Evolutionary conservation across 1,284 basidiomycete genomes (phyloP).

Genomic region (Taiwanofungus camphoratus): DNA sequence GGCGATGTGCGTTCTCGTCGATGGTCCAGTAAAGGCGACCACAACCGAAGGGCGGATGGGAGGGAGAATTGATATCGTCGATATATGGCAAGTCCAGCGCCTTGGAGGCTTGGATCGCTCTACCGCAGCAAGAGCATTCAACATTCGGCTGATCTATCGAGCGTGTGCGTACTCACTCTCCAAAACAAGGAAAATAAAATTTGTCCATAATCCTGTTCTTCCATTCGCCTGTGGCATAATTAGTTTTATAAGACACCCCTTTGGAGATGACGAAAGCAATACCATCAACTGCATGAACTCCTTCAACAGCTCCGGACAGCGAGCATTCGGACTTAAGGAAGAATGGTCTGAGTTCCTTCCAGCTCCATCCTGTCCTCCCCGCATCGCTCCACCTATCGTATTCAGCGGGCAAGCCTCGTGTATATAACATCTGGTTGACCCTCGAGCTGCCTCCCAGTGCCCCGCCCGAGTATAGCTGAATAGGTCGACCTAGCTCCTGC

Average conservation of each 20-base stretch:
- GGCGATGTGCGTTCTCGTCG: conserved; percentile 19
- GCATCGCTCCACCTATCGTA: conserved; percentile 32
- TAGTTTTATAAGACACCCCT: background rate
- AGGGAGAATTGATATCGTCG: conserved; percentile 25
- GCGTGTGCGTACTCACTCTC: conserved; percentile 3
- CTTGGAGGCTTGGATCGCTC: conserved; percentile 4
- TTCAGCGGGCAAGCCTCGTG: conserved; percentile 30
- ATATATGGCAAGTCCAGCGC: conserved; percentile 20
- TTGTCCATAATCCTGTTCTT: conserved; percentile 10
- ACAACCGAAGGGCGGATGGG: conserved; percentile 19
- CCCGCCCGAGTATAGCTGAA: conserved; percentile 33
- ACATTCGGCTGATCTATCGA: background rate
- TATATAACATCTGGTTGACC: conserved; percentile 39
- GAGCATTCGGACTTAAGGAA: conserved; percentile 31
- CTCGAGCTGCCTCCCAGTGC: conserved; percentile 37
- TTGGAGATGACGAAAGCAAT: background rate
- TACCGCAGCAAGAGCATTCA: background rate
- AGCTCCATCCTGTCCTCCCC: conserved; percentile 33
- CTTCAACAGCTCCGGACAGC: conserved; percentile 3
- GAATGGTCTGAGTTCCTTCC: conserved; percentile 30
- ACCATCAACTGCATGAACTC: conserved; percentile 17
- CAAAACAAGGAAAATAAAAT: conserved; percentile 14
- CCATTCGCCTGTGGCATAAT: conserved; percentile 18
- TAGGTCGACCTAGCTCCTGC: conserved; percentile 17
- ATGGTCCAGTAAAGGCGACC: conserved; percentile 21